Evolutionary conservation across 31 red algal species (phyloP).

Genomic region (Pterothamnion heteromorphum): DNA sequence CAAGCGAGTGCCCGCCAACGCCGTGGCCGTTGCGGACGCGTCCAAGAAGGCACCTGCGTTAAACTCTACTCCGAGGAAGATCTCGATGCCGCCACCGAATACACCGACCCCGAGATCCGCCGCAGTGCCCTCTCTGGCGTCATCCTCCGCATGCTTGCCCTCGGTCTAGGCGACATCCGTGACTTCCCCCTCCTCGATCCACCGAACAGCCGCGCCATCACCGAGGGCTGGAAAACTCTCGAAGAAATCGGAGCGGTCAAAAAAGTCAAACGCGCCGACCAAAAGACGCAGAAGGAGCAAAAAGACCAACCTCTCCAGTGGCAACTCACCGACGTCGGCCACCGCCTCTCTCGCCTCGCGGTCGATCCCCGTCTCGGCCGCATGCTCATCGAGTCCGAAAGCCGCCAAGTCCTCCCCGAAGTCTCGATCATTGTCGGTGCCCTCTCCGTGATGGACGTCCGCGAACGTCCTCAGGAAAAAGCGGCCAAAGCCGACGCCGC

Average conservation of each 20-base stretch:
- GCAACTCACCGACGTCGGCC: constrained; percentile 53
- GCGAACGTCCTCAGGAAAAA: constrained; percentile 14
- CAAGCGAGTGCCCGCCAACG: constrained; percentile 77
- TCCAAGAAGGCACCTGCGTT: constrained; percentile 68
- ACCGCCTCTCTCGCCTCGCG: constrained; percentile 57
- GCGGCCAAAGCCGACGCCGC: neutral
- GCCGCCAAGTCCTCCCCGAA: neutral
- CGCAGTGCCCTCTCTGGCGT: constrained; percentile 60
- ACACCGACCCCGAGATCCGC: constrained; percentile 56
- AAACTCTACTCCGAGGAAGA: constrained; percentile 69
- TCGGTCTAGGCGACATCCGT: constrained; percentile 52
- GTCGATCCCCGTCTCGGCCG: constrained; percentile 62
- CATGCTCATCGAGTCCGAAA: constrained; percentile 56
- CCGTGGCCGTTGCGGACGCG: constrained; percentile 77
- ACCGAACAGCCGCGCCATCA: constrained; percentile 48
- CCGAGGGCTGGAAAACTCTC: constrained; percentile 45
- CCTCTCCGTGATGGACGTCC: constrained; percentile 13
- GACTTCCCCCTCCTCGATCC: constrained; percentile 66
- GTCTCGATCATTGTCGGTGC: neutral
- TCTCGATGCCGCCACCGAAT: constrained; percentile 54
- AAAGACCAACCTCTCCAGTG: no score
- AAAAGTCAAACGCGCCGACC: constrained; percentile 6
- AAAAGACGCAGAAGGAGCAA: no score
- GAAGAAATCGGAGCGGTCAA: constrained; percentile 65
- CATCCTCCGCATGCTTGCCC: constrained; percentile 55